Evolutionary conservation across 2,329 filamentous ascomycete genomes (phyloP).

Genomic region (Elsinoe perseae): DNA sequence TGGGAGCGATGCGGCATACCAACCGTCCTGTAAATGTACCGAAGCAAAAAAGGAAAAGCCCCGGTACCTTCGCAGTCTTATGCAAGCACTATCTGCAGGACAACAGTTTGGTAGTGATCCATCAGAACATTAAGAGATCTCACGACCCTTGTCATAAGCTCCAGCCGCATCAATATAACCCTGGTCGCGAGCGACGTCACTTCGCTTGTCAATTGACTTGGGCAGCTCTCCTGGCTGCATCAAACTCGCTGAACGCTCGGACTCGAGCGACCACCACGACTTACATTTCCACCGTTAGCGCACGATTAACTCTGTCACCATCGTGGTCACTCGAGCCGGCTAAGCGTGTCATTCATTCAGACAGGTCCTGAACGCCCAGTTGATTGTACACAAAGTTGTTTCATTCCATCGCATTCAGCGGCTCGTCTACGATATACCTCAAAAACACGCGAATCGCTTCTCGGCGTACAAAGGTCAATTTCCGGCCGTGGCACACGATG

Average conservation of each 20-base stretch:
- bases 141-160: background rate
- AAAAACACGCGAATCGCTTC: background rate
- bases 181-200: background rate
- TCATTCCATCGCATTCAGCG: background rate
- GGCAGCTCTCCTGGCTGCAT: background rate
- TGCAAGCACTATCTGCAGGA: background rate
- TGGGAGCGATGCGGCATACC: background rate
- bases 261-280: background rate
- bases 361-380: background rate
- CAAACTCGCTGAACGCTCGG: background rate
- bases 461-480: background rate
- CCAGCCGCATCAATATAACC: background rate
- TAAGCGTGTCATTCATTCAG: background rate
- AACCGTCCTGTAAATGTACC: background rate
- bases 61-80: background rate
- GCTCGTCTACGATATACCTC: background rate
- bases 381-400: background rate
- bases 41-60: background rate
- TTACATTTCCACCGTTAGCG: background rate
- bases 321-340: background rate
- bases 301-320: slow-evolving; percentile 1
- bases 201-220: background rate
- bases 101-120: background rate
- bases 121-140: background rate
- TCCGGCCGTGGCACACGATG: background rate